Conservation (phyloP, 2,329 filamentous ascomycete species). For the Colletotrichum sp. region DNA sequence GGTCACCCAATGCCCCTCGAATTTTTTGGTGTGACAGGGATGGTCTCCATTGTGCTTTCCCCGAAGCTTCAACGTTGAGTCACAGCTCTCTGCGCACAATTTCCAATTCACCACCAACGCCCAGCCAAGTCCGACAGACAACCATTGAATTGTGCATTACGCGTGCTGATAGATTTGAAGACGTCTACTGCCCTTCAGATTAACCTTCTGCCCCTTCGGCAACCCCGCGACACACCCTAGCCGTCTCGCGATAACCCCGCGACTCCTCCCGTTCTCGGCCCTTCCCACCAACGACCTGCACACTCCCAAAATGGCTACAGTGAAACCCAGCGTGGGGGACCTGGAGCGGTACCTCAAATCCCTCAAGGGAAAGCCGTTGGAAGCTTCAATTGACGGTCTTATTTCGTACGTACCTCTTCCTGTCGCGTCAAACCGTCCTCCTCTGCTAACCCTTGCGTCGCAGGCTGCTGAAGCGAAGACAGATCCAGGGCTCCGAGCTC, state of each 20-base stretch:
- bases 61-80: slow-evolving; percentile 18
- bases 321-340: slow-evolving; percentile 69
- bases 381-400: slow-evolving; percentile 82
- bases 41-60: not conserved
- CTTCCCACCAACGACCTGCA: not conserved
- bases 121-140: not conserved
- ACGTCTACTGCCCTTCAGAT: not conserved
- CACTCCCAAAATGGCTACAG: slow-evolving; percentile 56
- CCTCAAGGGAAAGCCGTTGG: slow-evolving; percentile 75
- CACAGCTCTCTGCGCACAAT: slow-evolving; percentile 15
- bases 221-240: not conserved
- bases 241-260: slow-evolving; percentile 1
- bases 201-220: not conserved
- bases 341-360: slow-evolving; percentile 81
- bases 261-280: not conserved
- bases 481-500: slow-evolving; percentile 85
- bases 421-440: not conserved
- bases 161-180: not conserved
- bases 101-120: not conserved
- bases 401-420: slow-evolving; percentile 71
- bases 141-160: not conserved
- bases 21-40: slow-evolving; percentile 20
- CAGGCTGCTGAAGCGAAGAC: slow-evolving; percentile 86
- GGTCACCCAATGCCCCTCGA: slow-evolving; percentile 18
- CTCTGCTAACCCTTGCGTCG: slow-evolving; percentile 4